A percentile compares a stretch with the other conserved stretches of the same genome.
These are phyloP conservation scores for Penicillium simplicissimum DNA, from an alignment of 495 filamentous ascomycete species.

Conservation along the genomic window DNA sequence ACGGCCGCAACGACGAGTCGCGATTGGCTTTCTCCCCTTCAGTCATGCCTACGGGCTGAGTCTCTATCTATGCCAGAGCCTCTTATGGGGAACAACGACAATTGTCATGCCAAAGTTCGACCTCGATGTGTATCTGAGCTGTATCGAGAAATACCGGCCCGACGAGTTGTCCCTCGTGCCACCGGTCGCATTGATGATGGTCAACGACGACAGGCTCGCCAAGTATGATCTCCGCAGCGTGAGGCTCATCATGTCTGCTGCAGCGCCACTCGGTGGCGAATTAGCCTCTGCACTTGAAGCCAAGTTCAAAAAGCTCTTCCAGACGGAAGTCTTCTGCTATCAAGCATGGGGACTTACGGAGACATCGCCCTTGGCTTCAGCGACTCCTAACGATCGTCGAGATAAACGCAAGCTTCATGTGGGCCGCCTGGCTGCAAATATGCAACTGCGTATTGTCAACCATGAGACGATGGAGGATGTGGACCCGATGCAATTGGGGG, in stretches of 20 bases:
- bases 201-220: not conserved
- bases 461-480: not conserved
- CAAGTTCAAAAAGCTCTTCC: not conserved
- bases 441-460: not conserved
- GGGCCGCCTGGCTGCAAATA: not conserved
- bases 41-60: not conserved
- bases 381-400: not conserved
- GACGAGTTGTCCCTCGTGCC: not conserved
- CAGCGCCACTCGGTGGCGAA: not conserved
- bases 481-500: not conserved
- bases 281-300: not conserved
- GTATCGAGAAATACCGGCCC: not conserved
- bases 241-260: not conserved
- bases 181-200: not conserved
- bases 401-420: not conserved
- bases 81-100: not conserved
- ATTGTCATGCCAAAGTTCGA: not conserved
- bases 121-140: not conserved
- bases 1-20: not conserved
- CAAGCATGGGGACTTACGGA: not conserved
- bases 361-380: not conserved
- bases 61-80: not conserved
- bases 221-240: not conserved
- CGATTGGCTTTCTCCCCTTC: not conserved
- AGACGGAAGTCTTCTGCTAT: not conserved